Evolutionary conservation across 306 rosid species (phyloP).

Genomic region (Acacia melanoxylon): DNA sequence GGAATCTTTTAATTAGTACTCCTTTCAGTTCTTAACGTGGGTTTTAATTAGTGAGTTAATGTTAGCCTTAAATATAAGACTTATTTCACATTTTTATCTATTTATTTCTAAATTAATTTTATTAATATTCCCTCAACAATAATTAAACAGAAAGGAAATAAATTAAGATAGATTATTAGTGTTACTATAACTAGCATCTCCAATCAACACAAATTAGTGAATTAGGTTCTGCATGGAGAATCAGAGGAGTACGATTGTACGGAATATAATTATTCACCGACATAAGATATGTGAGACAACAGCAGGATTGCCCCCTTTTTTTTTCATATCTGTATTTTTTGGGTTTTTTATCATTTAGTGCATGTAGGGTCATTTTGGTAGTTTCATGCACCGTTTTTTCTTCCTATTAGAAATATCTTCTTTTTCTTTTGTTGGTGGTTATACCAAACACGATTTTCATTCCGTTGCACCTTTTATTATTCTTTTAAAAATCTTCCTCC

Average conservation of each 20-base stretch:
- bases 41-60: no score
- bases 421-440: not conserved
- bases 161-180: no score
- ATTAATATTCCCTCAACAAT: no score
- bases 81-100: no score
- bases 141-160: no score
- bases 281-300: not conserved
- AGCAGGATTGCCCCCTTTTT: not conserved
- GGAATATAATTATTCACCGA: not conserved
- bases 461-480: not conserved
- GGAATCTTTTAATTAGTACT: not conserved
- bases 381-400: not conserved
- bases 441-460: not conserved
- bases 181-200: no score
- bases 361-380: not conserved
- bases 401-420: not conserved
- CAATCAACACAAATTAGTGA: no score
- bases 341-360: not conserved
- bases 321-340: not conserved
- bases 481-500: not conserved
- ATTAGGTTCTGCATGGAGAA: no score
- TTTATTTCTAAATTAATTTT: no score
- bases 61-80: no score
- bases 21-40: no score
- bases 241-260: not conserved